Base-by-base conservation (phyloP, 2,329 filamentous ascomycete genomes). In the Helotiales sp. region DNA sequence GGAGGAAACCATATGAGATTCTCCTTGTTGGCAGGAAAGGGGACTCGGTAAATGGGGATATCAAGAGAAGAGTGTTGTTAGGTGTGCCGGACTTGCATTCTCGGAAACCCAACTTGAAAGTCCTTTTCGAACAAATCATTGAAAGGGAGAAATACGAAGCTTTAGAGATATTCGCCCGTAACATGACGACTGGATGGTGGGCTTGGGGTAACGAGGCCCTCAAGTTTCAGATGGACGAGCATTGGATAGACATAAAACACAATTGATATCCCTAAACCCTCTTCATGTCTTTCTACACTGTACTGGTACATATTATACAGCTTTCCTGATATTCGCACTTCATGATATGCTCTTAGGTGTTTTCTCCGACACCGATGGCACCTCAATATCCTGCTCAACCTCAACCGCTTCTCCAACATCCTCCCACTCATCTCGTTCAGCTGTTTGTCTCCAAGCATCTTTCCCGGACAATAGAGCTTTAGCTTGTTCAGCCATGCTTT, bases 1-100 rank as follows among this genome's bases (percentile, higher is more conserved):
- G 86, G 86, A 80, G 89, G 62, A 91, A 87, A 72, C 89, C 90
- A 0, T 93, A 90, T 79, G 90, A 95, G 72, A 78, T 87, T 49
- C 72, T 93, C 24, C 73, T 93, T 13, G 74, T 93, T 48, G 89
- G 70, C 10, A 57, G 47, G 19, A 63, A 17, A 22, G 12, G 25
- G 3, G 5, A 7, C 5, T 24, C 42, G 44, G 27, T 17, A 7
- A 10, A 5, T n/a, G 24, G 36, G 8, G 44, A 54, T 8, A 67
- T 79, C 2, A 76, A 73, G 58, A 75, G 74, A 29, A 86, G 81
- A 69, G 82, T 90, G 2, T 76, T 93, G 30, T 71, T 90, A 8
- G 85, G 82, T 1, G 88, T 90, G 22, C 88, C 89, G 1, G 90
- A 93, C 69, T 65, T 90, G 3, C 90, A 95, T 72, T 93, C 90